Conservation (phyloP, 2,329 filamentous ascomycete genomes). For the Pseudogymnoascus destructans region DNA sequence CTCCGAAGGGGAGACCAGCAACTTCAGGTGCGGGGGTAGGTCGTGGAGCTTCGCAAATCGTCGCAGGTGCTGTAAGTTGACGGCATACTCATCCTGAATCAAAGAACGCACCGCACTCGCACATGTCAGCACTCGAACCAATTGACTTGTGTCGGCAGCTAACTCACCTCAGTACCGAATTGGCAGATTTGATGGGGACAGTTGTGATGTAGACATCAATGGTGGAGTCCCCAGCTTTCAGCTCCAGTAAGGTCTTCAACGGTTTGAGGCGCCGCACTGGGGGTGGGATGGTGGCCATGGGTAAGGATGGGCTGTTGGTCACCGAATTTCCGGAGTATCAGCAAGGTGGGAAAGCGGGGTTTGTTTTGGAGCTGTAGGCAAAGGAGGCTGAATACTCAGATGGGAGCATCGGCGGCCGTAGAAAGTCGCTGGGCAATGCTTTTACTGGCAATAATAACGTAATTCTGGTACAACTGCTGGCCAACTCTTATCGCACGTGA, state of each 20-base stretch:
- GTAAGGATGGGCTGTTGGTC: background rate
- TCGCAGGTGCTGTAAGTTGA: constrained; percentile 58
- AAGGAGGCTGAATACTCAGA: background rate
- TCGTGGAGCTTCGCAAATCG: constrained; percentile 61
- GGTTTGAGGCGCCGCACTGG: constrained; percentile 34
- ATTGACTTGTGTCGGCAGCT: background rate
- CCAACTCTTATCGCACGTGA: constrained; percentile 5
- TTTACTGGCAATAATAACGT: background rate
- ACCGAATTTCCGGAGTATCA: background rate
- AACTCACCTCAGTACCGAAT: constrained; percentile 57
- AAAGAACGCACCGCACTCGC: constrained; percentile 42
- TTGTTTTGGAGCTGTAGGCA: background rate
- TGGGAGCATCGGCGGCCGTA: background rate
- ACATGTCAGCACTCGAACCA: constrained; percentile 9
- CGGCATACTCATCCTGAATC: constrained; percentile 46
- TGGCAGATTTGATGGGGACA: constrained; percentile 58
- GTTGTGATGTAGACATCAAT: constrained; percentile 58
- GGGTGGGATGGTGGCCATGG: background rate
- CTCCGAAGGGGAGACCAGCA: constrained; percentile 7
- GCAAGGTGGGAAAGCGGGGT: background rate
- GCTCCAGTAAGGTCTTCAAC: constrained; percentile 51
- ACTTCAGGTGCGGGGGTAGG: constrained; percentile 36
- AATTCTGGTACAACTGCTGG: background rate
- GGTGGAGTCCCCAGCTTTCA: constrained; percentile 43
- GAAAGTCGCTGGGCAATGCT: background rate